Evolutionary conservation across 352 stramenopile species (phyloP).

Genomic region (Phytophthora sojae): DNA sequence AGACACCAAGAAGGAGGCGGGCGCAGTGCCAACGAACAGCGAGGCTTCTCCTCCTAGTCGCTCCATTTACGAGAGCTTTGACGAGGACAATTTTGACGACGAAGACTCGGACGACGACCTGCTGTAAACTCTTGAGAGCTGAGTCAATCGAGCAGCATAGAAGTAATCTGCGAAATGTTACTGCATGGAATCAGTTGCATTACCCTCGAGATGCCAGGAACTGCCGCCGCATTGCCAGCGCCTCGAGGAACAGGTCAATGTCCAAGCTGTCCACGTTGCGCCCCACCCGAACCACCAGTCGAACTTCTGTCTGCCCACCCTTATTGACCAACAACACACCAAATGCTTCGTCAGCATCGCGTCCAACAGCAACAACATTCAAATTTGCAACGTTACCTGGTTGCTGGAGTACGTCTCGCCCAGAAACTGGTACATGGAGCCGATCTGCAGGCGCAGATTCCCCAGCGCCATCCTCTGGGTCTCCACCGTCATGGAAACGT

Average conservation of each 20-base stretch:
- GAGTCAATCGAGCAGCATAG: too few species aligned
- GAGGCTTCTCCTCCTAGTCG: slow-evolving; percentile 9
- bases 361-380: too few species aligned
- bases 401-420: slow-evolving; percentile 67
- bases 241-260: slow-evolving; percentile 80
- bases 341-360: neutral
- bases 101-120: slow-evolving; percentile 77
- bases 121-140: slow-evolving; percentile 39
- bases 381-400: slow-evolving; percentile 22
- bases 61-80: slow-evolving; percentile 82
- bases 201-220: slow-evolving; percentile 63
- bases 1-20: slow-evolving; percentile 3
- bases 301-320: slow-evolving; percentile 47
- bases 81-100: slow-evolving; percentile 59
- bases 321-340: slow-evolving; percentile 1
- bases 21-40: neutral
- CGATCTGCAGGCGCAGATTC: slow-evolving; percentile 63
- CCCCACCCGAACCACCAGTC: slow-evolving; percentile 69
- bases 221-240: slow-evolving; percentile 72
- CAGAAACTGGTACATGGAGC: slow-evolving; percentile 88
- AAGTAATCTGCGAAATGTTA: too few species aligned
- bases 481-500: slow-evolving; percentile 66
- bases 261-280: slow-evolving; percentile 86
- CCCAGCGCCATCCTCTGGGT: slow-evolving; percentile 63
- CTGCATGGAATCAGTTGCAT: neutral